Base-by-base conservation (phyloP, 345 rosid genomes). In the Rhodamnia rubescens region DNA sequence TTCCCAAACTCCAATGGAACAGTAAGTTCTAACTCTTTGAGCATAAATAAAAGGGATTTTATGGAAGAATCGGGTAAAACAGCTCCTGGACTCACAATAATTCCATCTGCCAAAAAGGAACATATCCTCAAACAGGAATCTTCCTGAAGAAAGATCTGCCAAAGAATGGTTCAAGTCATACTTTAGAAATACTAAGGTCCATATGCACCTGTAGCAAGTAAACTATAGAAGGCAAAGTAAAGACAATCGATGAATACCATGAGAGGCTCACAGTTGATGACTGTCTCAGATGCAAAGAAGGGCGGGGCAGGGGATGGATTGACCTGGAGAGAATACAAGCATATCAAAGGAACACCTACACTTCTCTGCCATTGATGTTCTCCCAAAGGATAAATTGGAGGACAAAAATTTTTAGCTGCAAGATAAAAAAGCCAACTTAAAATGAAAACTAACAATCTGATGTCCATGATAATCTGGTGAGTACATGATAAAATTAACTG, bases 21-120 rank as follows among this genome's bases (percentile, higher is more conserved):
- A 83, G 90, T 93, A 81, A 97, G 86, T 86, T 93, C 95, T 86
- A 97, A 90, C 86, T 95, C 98, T 90, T 91, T 94, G 89, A 96
- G 93, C 83, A 87, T 80, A 86, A 97, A 91, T 84, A 83, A 54
- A 80, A 94, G 87, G 80, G 95, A 96, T 88, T 96, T 94, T 78
- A 97, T 91, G 47, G 99, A 92, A 88, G 90, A 91, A 91, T 96
- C 98, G 1, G 95, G 95, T 82, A 93, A 90, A 87, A 97, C 87
- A 90, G 89, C 95, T 87, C 98, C 95, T 24, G 95, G 95, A 87
- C 92, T 93, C 84, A 97, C 95, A 87, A 93, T 95, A 85, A 97
- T 92, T 82, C 99, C 99, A 91, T 97, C 99, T 53, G 97, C 99
- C 88, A 97, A 88, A 90, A 97, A 97, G 82, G 99, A 97, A 86